Evolutionary conservation across 1,284 basidiomycete species (phyloP), one percentile per base, ranked within the genome.

Genomic region (Anthracocystis setariae): DNA sequence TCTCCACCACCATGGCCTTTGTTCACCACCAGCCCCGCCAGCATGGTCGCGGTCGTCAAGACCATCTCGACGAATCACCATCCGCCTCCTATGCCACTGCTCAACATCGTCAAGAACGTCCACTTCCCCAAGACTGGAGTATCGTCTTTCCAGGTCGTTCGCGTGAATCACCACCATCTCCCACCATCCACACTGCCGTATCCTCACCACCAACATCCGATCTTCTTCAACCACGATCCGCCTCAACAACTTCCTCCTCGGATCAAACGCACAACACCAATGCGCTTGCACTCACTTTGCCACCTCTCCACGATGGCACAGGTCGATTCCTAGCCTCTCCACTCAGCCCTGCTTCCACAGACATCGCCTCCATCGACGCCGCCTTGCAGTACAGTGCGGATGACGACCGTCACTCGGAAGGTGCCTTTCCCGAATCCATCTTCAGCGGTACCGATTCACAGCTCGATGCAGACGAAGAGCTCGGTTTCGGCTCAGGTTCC

Each of bases 21-120:
- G 63, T 67, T 3, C 69, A 72, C 27, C 69, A 72, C 25, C 69
- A 71, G 15, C 68, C 68, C n/a, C 68, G 68, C 2, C 68, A 65
- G 12, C 63, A 62, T 23, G 44, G 60, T 29, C 63, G 60, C n/a
- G 59, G 59, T 9, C 61, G 50, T 21, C 68, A 51, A 27, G 53
- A 58, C 35, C 51, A 58, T 32, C 10, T 21, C 23, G n/a, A n/a
- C 25, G 60, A 62, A n/a, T 50, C 44, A 3, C 45, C 42, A 2
- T 52, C 50, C 39, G 44, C 35, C 21, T 29, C 63, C 3, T 60
- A 46, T 18, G 29, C 46, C 15, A 29, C 49, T 2, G 15, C 57
- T 29, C 49, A 54, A 8, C 51, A 49, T n/a, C 55, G 58, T 21
- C 42, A 48, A 12, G 52, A 49, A 21, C 47, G 55, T 12, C 55